Evolutionary conservation across 1,284 basidiomycete species (phyloP), one percentile per base, ranked within the genome.

Genomic region (Volvariella surrecta): DNA sequence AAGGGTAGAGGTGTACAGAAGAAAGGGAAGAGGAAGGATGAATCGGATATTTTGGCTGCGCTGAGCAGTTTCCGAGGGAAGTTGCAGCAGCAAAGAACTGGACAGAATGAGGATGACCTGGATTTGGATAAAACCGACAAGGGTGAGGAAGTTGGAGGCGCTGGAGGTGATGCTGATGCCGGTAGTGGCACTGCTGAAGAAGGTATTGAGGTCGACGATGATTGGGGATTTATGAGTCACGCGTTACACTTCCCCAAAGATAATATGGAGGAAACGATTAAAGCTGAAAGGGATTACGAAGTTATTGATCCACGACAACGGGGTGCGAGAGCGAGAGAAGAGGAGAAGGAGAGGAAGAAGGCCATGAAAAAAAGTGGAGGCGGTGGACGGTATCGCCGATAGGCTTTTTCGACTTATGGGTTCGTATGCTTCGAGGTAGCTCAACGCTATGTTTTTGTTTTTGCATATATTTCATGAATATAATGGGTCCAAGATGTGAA

Each of bases 241-340:
- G 63, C 73, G 16, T 66, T 94, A 46, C 74, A 76, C 51, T 91
- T 92, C 61, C 75, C 82, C 15, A 89, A 89, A 58, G 87, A 83
- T 45, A 78, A 84, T 49, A 68, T 71, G 22, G 83, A 89, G 54
- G 82, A 92, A 61, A 76, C 74, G 13, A 61, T 68, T 45, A 83
- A 92, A 58, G 90, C 90, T 0, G 88, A 93, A 60, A 70, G 88
- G 39, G 90, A 94, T 52, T 94, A 93, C 55, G 86, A 91, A 58
- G 90, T 94, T 39, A 89, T 89, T 54, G 86, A 89, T 57, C 86
- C 86, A 0, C 63, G 86, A 49, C 71, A 75, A 44, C 63, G 86
- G 42, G 70, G 78, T 38, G 83, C 82, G 15, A 66, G 74, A 37
- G 86, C 86, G 19, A 74, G 67, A 53, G 81, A 87, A 54, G 85